Base-by-base conservation (phyloP, 805 yeast species). In the Starmerella gropengiesseri region DNA sequence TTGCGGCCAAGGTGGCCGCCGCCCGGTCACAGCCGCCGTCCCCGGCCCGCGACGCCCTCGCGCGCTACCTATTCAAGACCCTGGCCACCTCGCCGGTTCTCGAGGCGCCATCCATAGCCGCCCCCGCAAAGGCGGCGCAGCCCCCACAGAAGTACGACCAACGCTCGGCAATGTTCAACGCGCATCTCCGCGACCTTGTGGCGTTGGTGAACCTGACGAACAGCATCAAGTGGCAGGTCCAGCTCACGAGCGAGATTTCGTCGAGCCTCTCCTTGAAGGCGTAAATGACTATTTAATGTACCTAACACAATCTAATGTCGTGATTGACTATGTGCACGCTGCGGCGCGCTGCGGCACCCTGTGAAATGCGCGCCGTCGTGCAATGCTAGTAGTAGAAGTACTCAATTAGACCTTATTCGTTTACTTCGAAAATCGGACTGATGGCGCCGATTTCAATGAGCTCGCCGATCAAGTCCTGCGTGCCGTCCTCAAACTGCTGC, bases 211-310 rank as follows among this genome's bases (percentile, higher is more conserved):
- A 79, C 59, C 70, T 85, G 62, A 79, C 94, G 44, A 76, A 79
- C 52, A 81, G 91, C 43, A 77, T 85, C 54, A 82, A 81, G 66
- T 81, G 85, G 50, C 95, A 85, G 66, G 71, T 83, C 50, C 87
- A 81, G 60, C 69, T 81, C 57, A 75, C 85, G 55, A 77, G 85
- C 37, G 76, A 81, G 60, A 70, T 83, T 55, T 39, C 44, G 20
- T 42, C 46, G 21, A 41, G 39, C 19, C 32, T 45, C 4, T 38
- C 38, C 11, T 31, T 29, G 8, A 34, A 40, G 14, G 21, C 77
- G 84, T 37, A n/a, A n/a, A n/a, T n/a, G n/a, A n/a, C 75, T 79
- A 27, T 33, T 33, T 31, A 43, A 35, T 26, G 23, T 23, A 8
- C 11, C 26, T n/a, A n/a, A n/a, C n/a, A n/a, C n/a, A n/a, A n/a